Percentiles rank a stretch among this genome's conserved stretches.
These are phyloP conservation scores for Pestalotiopsis sp. DNA, from an alignment of 2,329 filamentous ascomycete species.

Conservation along the genomic window DNA sequence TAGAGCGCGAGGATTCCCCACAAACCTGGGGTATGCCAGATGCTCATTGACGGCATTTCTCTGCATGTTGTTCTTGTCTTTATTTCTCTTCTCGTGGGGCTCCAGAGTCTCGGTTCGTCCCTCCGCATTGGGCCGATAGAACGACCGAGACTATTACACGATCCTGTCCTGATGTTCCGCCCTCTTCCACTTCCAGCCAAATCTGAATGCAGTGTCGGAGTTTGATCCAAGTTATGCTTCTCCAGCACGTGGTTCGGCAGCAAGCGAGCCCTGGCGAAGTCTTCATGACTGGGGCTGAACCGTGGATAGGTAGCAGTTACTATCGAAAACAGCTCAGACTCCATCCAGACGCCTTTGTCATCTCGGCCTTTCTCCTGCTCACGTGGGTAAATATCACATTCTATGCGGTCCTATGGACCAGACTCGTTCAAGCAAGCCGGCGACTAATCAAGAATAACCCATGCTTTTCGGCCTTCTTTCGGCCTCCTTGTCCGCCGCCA, in stretches of 20 bases:
- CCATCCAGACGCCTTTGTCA: background rate
- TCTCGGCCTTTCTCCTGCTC: conserved; percentile 10
- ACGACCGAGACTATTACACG: conserved; percentile 5
- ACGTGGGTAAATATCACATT: background rate
- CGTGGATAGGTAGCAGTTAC: background rate
- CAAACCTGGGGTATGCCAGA: conserved; percentile 9
- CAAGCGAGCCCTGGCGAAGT: background rate
- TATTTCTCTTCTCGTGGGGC: background rate
- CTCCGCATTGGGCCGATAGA: conserved; percentile 12
- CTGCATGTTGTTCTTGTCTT: background rate
- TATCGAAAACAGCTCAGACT: background rate
- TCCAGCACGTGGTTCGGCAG: background rate
- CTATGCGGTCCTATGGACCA: background rate
- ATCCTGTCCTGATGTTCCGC: background rate
- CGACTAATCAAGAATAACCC: background rate
- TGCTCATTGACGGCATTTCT: conserved; percentile 8
- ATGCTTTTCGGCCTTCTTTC: background rate
- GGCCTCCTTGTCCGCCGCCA: background rate
- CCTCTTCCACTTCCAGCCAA: background rate
- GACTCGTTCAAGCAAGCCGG: background rate
- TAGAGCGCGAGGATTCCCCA: conserved; percentile 2
- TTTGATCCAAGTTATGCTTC: background rate
- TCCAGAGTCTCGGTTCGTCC: background rate
- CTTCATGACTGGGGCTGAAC: too few relatives aligned
- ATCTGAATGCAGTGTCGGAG: background rate